Evolutionary conservation across 208 protist genomes (phyloP).

Genomic region (Spongospora subterranea): DNA sequence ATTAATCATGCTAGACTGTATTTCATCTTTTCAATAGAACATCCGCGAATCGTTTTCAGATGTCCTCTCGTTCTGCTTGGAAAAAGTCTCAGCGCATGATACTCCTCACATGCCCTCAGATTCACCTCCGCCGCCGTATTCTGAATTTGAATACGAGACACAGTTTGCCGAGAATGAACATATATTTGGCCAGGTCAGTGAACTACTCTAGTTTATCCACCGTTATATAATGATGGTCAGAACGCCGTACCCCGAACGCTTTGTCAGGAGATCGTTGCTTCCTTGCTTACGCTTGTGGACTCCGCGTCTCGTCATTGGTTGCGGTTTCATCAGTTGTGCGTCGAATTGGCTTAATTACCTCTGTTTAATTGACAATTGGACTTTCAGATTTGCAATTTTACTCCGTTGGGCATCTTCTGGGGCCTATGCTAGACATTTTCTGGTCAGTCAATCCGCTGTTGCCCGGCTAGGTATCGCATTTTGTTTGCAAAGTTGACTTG

Average conservation of each 20-base stretch:
- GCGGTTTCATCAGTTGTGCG: slow-evolving; percentile 24
- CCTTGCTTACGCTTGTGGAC: background rate
- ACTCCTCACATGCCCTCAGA: background rate
- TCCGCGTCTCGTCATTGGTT: slow-evolving; percentile 1
- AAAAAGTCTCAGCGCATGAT: slow-evolving; percentile 40
- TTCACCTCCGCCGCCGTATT: background rate
- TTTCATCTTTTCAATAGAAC: background rate
- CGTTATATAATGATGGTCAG: background rate
- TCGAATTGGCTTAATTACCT: background rate
- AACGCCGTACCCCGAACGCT: background rate
- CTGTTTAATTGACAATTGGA: background rate
- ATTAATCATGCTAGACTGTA: background rate
- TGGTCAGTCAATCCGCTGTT: slow-evolving; percentile 3
- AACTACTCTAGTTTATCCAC: background rate
- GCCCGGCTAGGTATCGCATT: background rate
- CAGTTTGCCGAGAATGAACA: background rate
- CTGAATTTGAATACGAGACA: background rate
- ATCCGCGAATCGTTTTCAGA: background rate
- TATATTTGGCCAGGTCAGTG: background rate
- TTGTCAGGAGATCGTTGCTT: slow-evolving; percentile 9
- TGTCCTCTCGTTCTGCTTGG: background rate
- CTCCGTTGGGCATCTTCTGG: background rate
- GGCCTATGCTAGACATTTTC: slow-evolving; percentile 13
- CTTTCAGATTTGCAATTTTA: slow-evolving; percentile 5
- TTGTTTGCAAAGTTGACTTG: background rate